phyloP scores from a whole-genome alignment of 2,329 filamentous ascomycete species.

The Ambrosiella beaveri region DNA sequence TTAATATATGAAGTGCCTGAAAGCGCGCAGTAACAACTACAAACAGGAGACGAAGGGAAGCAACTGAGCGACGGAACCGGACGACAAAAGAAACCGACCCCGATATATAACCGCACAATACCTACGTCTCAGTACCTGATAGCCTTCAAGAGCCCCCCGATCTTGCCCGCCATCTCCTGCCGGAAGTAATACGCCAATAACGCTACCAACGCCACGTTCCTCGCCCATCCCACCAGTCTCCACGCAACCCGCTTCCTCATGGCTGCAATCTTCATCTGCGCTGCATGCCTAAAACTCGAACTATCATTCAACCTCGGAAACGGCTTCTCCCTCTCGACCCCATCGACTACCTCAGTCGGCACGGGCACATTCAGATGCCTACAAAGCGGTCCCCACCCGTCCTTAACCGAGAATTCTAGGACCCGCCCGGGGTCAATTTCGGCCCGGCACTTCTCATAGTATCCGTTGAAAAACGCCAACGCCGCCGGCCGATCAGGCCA shows the following conservation, averaged over 20 bases:
- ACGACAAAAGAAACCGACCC: not conserved
- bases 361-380: slow-evolving; percentile 22
- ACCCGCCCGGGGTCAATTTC: slow-evolving; percentile 20
- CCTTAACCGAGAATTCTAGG: slow-evolving; percentile 23
- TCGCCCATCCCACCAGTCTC: slow-evolving; percentile 12
- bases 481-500: slow-evolving; percentile 22
- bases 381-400: slow-evolving; percentile 27
- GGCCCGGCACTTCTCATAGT: slow-evolving; percentile 22
- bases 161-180: slow-evolving; percentile 1
- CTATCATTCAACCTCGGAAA: slow-evolving; percentile 16
- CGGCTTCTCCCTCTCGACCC: slow-evolving; percentile 13
- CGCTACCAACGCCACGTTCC: slow-evolving; percentile 7
- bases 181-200: slow-evolving; percentile 9
- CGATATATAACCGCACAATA: not conserved
- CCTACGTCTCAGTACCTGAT: not conserved
- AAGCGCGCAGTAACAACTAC: no score
- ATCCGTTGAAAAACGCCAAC: slow-evolving; percentile 21
- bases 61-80: not conserved
- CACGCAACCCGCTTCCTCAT: slow-evolving; percentile 13
- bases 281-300: slow-evolving; percentile 9
- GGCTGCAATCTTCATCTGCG: slow-evolving; percentile 9
- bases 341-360: slow-evolving; percentile 20
- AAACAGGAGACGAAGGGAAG: not conserved
- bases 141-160: not conserved
- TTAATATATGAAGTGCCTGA: not conserved